phyloP scores from a whole-genome alignment of 1,284 basidiomycete species.

The Neonothopanus nambi region DNA sequence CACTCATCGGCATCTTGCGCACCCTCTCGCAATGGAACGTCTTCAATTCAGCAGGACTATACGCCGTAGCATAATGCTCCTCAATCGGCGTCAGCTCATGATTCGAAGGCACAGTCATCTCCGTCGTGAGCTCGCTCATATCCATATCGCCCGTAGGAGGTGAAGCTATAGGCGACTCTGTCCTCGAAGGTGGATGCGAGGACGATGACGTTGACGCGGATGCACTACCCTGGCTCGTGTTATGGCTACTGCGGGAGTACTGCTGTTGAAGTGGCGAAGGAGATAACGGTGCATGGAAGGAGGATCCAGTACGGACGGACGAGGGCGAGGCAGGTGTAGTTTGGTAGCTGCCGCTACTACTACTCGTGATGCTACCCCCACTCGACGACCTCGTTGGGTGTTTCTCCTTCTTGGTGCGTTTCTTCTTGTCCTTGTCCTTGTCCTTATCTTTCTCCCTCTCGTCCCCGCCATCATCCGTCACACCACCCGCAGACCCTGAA shows the following conservation, averaged over 20 bases:
- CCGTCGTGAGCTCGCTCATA: slow-evolving; percentile 34
- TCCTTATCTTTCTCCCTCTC: slow-evolving; percentile 7
- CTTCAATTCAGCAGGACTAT: slow-evolving; percentile 63
- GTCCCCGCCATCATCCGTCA: slow-evolving; percentile 2
- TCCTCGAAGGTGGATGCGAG: slow-evolving; percentile 10
- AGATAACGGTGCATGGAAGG: slow-evolving; percentile 53
- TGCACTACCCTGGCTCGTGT: neutral
- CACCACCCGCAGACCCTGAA: slow-evolving; percentile 4
- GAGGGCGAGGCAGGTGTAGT: slow-evolving; percentile 54
- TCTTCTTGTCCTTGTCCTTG: slow-evolving; percentile 9
- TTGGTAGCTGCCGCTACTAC: slow-evolving; percentile 23
- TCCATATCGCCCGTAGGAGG: slow-evolving; percentile 34
- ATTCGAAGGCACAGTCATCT: slow-evolving; percentile 6
- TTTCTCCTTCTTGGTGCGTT: slow-evolving; percentile 1
- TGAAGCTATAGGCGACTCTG: slow-evolving; percentile 17
- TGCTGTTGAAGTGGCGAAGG: slow-evolving; percentile 65
- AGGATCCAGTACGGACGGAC: slow-evolving; percentile 54
- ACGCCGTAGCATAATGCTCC: slow-evolving; percentile 43
- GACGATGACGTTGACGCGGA: slow-evolving; percentile 6
- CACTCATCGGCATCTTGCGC: slow-evolving; percentile 88
- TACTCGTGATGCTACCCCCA: slow-evolving; percentile 3
- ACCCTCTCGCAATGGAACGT: slow-evolving; percentile 96
- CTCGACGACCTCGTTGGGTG: slow-evolving; percentile 10
- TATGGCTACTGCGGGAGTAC: slow-evolving; percentile 41
- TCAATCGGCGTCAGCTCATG: slow-evolving; percentile 30